Conservation (phyloP, 441 rosid genomes). For the Eruca vesicaria region DNA sequence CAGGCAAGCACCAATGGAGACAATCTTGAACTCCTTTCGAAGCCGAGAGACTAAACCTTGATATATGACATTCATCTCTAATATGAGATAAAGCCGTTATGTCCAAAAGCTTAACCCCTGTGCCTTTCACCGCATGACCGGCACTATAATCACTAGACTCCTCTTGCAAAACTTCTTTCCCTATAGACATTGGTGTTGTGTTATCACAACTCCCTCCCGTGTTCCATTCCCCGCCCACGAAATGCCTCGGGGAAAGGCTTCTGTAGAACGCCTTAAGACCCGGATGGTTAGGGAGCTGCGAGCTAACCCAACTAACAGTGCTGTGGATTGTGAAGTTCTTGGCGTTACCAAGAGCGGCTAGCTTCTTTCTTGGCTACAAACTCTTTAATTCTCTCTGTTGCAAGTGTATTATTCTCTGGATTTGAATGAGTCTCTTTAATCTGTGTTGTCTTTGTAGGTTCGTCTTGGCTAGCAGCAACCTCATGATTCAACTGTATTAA, state of each 20-base stretch:
- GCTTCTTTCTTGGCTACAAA: slow-evolving; percentile 33
- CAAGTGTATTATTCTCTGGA: slow-evolving; percentile 12
- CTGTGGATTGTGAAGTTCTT: slow-evolving; percentile 86
- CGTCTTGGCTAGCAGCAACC: slow-evolving; percentile 18
- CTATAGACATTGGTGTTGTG: slow-evolving; percentile 74
- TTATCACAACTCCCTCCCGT: slow-evolving; percentile 95
- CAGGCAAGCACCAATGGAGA: slow-evolving; percentile 96
- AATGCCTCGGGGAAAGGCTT: slow-evolving; percentile 93
- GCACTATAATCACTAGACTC: slow-evolving; percentile 68
- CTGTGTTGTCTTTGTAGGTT: slow-evolving; percentile 1
- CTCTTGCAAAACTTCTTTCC: slow-evolving; percentile 73
- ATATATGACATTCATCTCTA: slow-evolving; percentile 94
- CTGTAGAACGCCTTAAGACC: slow-evolving; percentile 73
- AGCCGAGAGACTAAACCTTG: slow-evolving; percentile 65
- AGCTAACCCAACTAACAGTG: slow-evolving; percentile 70
- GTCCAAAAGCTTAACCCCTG: slow-evolving; percentile 74
- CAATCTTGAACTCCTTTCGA: slow-evolving; percentile 69
- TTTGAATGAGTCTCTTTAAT: slow-evolving; percentile 6
- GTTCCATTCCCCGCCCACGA: slow-evolving; percentile 91
- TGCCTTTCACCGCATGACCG: slow-evolving; percentile 64
- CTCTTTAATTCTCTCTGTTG: slow-evolving; percentile 10
- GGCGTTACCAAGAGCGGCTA: slow-evolving; percentile 67
- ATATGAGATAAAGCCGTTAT: slow-evolving; percentile 73
- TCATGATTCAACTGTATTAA: slow-evolving; percentile 26
- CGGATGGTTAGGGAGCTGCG: slow-evolving; percentile 65